These are phyloP conservation scores for Farysia itapuensis DNA, from an alignment of 1,284 basidiomycete species.

Conservation along the genomic window DNA sequence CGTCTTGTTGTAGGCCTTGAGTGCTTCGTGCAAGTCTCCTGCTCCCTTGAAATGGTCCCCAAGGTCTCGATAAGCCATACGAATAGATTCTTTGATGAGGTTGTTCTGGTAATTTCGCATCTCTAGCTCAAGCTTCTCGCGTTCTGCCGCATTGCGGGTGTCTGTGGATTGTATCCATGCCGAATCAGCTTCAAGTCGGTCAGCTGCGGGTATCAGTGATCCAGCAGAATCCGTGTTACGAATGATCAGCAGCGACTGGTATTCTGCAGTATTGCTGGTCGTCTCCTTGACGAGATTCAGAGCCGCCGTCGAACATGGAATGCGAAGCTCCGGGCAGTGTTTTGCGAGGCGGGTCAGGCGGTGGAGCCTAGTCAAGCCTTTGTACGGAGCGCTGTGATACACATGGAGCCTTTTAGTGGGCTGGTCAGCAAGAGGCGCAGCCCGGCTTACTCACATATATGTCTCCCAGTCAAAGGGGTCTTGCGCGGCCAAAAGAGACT, in stretches of 20 bases:
- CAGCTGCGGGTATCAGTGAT: conserved; percentile 9
- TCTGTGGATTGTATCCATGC: conserved; percentile 71
- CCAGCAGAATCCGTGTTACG: conserved; percentile 34
- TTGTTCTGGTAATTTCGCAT: conserved; percentile 85
- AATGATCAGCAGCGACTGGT: conserved; percentile 21
- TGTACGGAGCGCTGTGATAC: conserved; percentile 16
- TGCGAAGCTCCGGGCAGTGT: conserved; percentile 27
- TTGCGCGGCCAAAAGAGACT: background rate
- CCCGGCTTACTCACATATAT: conserved; percentile 28
- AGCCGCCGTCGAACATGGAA: conserved; percentile 24
- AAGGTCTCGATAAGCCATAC: conserved; percentile 83
- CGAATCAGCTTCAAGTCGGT: conserved; percentile 50
- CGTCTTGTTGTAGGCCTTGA: conserved; percentile 79
- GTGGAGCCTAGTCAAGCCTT: conserved; percentile 19
- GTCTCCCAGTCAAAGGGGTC: conserved; percentile 52
- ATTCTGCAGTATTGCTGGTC: conserved; percentile 24
- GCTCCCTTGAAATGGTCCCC: conserved; percentile 72
- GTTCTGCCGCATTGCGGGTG: conserved; percentile 69
- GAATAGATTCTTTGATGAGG: conserved; percentile 90
- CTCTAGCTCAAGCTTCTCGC: conserved; percentile 78
- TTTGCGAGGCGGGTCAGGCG: conserved; percentile 36
- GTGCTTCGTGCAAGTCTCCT: conserved; percentile 71
- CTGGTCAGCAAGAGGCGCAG: no score
- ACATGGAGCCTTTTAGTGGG: no score
- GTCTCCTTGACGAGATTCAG: conserved; percentile 25